Evolutionary conservation across 768 basidiomycete genomes (phyloP).

Genomic region (Aureoboletus auriporus): DNA sequence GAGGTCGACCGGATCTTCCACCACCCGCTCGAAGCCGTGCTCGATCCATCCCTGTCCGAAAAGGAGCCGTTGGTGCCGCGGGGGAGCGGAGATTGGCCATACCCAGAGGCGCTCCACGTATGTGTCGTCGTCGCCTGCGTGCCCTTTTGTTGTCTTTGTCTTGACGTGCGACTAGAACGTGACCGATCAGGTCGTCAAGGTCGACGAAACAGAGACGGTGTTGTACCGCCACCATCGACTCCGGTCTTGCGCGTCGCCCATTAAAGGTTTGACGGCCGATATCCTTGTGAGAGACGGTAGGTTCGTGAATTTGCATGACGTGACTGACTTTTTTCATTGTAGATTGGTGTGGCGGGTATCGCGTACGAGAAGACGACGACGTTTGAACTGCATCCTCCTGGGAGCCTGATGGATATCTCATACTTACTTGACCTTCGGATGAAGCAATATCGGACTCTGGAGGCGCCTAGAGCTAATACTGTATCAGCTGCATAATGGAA

Average conservation of each 20-base stretch:
- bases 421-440: slow-evolving; percentile 26
- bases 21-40: slow-evolving; percentile 69
- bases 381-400: slow-evolving; percentile 58
- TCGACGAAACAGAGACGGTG: slow-evolving; percentile 45
- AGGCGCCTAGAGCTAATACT: slow-evolving; percentile 1
- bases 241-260: slow-evolving; percentile 68
- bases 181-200: slow-evolving; percentile 40
- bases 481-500: slow-evolving; percentile 4
- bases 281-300: slow-evolving; percentile 56
- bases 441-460: slow-evolving; percentile 18
- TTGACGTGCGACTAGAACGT: slow-evolving; percentile 41
- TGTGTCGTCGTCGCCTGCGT: slow-evolving; percentile 19
- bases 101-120: slow-evolving; percentile 70
- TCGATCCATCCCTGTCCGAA: slow-evolving; percentile 51
- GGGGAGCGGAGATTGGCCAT: slow-evolving; percentile 77
- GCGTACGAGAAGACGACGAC: slow-evolving; percentile 49
- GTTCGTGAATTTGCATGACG: not conserved
- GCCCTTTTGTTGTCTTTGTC: too few species aligned
- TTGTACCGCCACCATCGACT: slow-evolving; percentile 83
- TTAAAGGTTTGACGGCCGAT: slow-evolving; percentile 82
- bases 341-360: slow-evolving; percentile 53
- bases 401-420: slow-evolving; percentile 34
- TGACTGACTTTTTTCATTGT: not conserved
- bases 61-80: slow-evolving; percentile 47
- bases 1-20: slow-evolving; percentile 82